Evolutionary conservation across 768 basidiomycete genomes (phyloP).

Genomic region (Leccinum rimulosum): DNA sequence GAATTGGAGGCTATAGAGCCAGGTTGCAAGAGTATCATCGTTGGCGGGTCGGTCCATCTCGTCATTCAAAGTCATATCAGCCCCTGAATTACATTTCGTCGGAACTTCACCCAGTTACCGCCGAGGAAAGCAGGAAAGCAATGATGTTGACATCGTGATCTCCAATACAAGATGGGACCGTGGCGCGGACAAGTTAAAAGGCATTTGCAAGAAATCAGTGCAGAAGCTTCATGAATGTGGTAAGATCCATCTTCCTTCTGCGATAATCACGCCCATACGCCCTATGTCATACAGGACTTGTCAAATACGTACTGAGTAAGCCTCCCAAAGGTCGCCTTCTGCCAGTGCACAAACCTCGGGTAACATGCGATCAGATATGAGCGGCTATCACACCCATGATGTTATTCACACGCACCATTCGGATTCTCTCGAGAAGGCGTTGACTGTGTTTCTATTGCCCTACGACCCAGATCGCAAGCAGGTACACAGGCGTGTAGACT

Average conservation of each 20-base stretch:
- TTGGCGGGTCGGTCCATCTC: slow-evolving; percentile 63
- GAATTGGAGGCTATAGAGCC: slow-evolving; percentile 61
- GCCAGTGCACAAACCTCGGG: neutral
- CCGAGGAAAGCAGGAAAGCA: slow-evolving; percentile 75
- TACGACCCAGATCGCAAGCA: slow-evolving; percentile 32
- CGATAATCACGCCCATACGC: neutral
- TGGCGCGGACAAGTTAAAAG: slow-evolving; percentile 51
- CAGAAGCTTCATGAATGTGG: slow-evolving; percentile 55
- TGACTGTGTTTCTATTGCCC: slow-evolving; percentile 77
- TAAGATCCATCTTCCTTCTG: slow-evolving; percentile 28
- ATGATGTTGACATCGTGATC: slow-evolving; percentile 89
- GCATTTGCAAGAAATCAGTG: slow-evolving; percentile 60
- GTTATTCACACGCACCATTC: slow-evolving; percentile 57
- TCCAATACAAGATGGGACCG: slow-evolving; percentile 56
- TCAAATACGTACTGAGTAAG: slow-evolving; percentile 86
- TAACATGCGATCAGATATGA: slow-evolving; percentile 46
- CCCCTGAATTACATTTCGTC: neutral
- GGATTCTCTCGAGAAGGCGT: slow-evolving; percentile 81
- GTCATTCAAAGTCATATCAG: neutral
- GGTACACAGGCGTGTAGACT: slow-evolving; percentile 70
- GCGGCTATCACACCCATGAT: slow-evolving; percentile 56
- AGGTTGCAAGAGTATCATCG: slow-evolving; percentile 73
- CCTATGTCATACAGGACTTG: slow-evolving; percentile 45
- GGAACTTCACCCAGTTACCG: slow-evolving; percentile 56
- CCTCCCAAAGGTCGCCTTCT: neutral